phyloP scores from a whole-genome alignment of 768 basidiomycete species.

The Tulasnella sp. region DNA sequence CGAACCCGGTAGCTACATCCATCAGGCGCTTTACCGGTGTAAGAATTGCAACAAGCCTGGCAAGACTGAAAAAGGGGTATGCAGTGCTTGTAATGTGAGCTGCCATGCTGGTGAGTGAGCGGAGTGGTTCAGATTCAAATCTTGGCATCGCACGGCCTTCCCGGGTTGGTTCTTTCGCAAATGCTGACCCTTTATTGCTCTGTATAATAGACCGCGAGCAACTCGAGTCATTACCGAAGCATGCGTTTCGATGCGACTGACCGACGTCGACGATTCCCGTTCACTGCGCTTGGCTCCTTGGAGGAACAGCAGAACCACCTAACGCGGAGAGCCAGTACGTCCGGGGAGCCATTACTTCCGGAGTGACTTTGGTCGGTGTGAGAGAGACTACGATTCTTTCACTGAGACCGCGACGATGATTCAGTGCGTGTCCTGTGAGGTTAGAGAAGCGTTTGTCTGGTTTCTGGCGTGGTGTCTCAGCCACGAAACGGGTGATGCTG shows the following conservation, averaged over 20 bases:
- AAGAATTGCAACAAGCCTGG: conserved; percentile 60
- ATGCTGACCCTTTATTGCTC: not conserved
- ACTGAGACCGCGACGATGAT: conserved; percentile 87
- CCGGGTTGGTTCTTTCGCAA: too few species aligned
- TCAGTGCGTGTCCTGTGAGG: conserved; percentile 85
- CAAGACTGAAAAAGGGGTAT: conserved; percentile 58
- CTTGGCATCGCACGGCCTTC: not conserved
- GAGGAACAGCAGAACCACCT: conserved; percentile 50
- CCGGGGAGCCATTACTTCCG: too few species aligned
- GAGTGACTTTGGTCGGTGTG: conserved; percentile 79
- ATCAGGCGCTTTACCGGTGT: conserved; percentile 83
- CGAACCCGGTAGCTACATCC: conserved; percentile 56
- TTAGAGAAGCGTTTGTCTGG: conserved; percentile 41
- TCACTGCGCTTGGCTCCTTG: conserved; percentile 63
- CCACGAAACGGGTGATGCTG: not conserved
- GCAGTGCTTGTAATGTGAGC: conserved; percentile 81
- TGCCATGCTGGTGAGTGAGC: conserved; percentile 65
- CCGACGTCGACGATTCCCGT: conserved; percentile 67
- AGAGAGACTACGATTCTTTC: conserved; percentile 68
- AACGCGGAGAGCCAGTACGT: conserved; percentile 67
- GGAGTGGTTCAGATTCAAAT: conserved; percentile 13
- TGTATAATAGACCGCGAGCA: conserved; percentile 51
- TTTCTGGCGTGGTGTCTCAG: too few species aligned
- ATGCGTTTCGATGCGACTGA: conserved; percentile 82
- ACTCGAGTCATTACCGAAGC: conserved; percentile 84